Evolutionary conservation across 495 filamentous ascomycete species (phyloP), one percentile per base, ranked within the genome.

Genomic region (Penicillium angulare): DNA sequence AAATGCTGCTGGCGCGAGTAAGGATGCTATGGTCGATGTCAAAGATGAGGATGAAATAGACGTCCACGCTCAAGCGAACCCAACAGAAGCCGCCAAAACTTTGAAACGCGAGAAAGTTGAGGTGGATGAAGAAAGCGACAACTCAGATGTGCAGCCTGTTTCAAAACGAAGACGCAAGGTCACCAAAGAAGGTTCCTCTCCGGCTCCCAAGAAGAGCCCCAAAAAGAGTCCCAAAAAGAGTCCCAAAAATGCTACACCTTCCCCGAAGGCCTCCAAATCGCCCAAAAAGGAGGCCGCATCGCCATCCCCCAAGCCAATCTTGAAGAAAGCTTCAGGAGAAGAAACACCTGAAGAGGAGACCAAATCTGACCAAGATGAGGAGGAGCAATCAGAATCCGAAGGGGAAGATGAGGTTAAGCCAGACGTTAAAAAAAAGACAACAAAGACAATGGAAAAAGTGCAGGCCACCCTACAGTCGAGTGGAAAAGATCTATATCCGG

Each of bases 401-500:
- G 77, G 78, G 5, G 85, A 86, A 16, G 77, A 79, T 3, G 85
- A 86, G 15, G 84, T 88, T 59, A 88, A 89, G 55, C 86, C 90
- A 0, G 85, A 87, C 49, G 68, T 84, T 22, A 84, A 84, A 34
- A 86, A 82, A 16, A 90, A 93, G 68, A 85, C 82, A 9, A 84
- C 89, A 16, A 90, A 93, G 68, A 85, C 82, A 9, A 84, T 90
- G 24, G 82, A 92, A 60, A 88, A 88, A 57, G 80, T 93, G n/a
- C 92, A 97, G 59, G 83, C 84, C 3, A 86, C 84, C 4, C 67
- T 97, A 26, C 77, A 80, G 38, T 79, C 76, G 17, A 79, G 71
- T 45, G 69, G 69, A 9, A 87, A 89, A 52, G 88, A 95, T 65
- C 87, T 88, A 36, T 97, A 92, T 70, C 90, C 91, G 5, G 92